Evolutionary conservation across 805 yeast genomes (phyloP).

Genomic region (Metschnikowia aberdeeniae): DNA sequence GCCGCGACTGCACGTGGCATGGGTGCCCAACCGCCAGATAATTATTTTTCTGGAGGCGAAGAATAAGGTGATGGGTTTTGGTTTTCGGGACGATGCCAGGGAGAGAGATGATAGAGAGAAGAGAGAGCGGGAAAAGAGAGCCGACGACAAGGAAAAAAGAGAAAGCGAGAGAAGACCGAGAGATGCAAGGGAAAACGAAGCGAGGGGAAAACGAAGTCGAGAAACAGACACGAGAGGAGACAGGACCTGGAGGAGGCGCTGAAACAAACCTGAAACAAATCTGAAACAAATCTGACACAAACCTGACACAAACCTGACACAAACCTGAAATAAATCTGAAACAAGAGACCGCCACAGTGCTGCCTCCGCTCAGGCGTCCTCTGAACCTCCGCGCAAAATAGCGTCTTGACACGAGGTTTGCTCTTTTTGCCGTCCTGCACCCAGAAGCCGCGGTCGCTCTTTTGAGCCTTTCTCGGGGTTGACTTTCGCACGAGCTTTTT

Average conservation of each 20-base stretch:
- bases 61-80: slow-evolving; percentile 24
- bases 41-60: slow-evolving; percentile 29
- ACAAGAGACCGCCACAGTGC: no score
- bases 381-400: not conserved
- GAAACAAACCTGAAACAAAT: no score
- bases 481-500: slow-evolving; percentile 5
- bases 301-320: no score
- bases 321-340: no score
- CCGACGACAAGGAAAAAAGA: not conserved
- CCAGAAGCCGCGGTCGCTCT: not conserved
- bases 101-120: not conserved
- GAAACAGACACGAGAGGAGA: not conserved
- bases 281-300: no score
- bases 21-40: slow-evolving; percentile 35
- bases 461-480: slow-evolving; percentile 4
- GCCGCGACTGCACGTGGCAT: slow-evolving; percentile 17
- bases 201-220: not conserved
- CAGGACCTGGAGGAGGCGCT: no score
- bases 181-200: not conserved
- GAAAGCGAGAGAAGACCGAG: not conserved
- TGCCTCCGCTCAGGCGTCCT: no score
- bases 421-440: slow-evolving; percentile 1
- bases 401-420: slow-evolving; percentile 1
- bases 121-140: not conserved
- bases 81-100: not conserved